These are phyloP conservation scores for Orbilia oligospora DNA, from an alignment of 2,329 filamentous ascomycete species.

Conservation along the genomic window DNA sequence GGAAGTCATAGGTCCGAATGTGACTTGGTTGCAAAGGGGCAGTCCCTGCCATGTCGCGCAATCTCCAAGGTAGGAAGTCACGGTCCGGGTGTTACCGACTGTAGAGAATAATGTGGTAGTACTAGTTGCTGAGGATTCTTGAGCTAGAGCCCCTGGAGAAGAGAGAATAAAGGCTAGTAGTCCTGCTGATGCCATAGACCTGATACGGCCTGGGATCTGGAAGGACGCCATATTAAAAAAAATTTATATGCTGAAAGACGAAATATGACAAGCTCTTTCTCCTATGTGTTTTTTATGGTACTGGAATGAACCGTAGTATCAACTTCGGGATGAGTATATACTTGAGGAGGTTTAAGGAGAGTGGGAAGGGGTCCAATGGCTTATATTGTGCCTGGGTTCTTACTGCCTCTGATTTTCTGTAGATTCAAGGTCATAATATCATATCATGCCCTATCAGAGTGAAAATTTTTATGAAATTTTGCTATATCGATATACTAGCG, in stretches of 20 bases:
- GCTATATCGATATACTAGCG: no score
- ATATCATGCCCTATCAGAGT: no score
- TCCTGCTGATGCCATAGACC: slow-evolving; percentile 1
- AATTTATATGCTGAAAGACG: not conserved
- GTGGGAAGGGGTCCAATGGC: no score
- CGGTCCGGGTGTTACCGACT: slow-evolving; percentile 4
- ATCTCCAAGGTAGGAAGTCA: slow-evolving; percentile 20
- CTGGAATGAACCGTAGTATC: no score
- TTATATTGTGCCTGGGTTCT: no score
- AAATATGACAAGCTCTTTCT: not conserved
- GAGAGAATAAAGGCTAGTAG: not conserved
- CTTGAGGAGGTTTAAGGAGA: no score
- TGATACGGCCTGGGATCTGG: not conserved
- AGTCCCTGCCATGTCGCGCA: slow-evolving; percentile 21
- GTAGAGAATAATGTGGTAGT: slow-evolving; percentile 14
- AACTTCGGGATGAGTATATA: no score
- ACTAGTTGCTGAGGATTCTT: slow-evolving; percentile 4
- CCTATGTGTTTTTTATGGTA: not conserved
- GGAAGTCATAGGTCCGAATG: slow-evolving; percentile 4
- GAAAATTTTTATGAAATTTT: no score
- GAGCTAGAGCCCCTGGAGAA: not conserved
- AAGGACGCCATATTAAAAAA: not conserved
- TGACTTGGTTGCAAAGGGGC: slow-evolving; percentile 2
- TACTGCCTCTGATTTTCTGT: no score
- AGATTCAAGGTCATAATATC: no score